Evolutionary conservation across 257 asterid genomes (phyloP).

Genomic region (Nicotiana sylvestris): DNA sequence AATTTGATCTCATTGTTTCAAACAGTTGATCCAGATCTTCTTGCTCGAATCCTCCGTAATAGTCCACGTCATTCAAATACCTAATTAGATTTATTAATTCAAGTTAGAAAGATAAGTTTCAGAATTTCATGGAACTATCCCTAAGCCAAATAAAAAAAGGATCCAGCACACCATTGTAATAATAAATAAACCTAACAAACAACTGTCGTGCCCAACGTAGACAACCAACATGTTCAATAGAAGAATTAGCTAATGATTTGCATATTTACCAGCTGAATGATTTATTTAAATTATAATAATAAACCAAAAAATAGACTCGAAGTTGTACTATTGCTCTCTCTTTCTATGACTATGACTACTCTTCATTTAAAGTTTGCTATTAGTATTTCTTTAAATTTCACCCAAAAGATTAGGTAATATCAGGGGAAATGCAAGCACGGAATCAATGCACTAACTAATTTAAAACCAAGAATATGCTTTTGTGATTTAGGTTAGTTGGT

Average conservation of each 20-base stretch:
- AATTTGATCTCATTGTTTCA: constrained; percentile 63
- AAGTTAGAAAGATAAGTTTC: not conserved
- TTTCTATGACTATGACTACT: not conserved
- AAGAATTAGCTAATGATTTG: not conserved
- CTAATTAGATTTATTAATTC: not conserved
- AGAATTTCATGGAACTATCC: not conserved
- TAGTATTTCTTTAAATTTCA: not conserved
- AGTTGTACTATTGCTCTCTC: not conserved
- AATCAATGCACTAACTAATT: not conserved
- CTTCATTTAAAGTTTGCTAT: not conserved
- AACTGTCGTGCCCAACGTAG: not conserved
- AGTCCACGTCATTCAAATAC: constrained; percentile 64
- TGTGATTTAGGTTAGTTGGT: not conserved
- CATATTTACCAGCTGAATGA: not conserved
- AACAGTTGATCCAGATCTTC: constrained; percentile 56
- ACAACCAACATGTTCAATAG: not conserved
- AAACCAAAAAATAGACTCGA: not conserved
- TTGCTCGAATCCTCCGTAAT: constrained; percentile 74
- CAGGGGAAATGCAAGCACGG: not conserved
- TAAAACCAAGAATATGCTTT: not conserved
- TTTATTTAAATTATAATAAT: not conserved
- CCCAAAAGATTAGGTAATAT: not conserved
- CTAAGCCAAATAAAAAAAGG: constrained; percentile 9
- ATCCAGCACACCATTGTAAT: not conserved
- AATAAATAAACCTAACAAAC: not conserved